phyloP scores from a whole-genome alignment of 495 filamentous ascomycete species.

The Echria macrotheca region DNA sequence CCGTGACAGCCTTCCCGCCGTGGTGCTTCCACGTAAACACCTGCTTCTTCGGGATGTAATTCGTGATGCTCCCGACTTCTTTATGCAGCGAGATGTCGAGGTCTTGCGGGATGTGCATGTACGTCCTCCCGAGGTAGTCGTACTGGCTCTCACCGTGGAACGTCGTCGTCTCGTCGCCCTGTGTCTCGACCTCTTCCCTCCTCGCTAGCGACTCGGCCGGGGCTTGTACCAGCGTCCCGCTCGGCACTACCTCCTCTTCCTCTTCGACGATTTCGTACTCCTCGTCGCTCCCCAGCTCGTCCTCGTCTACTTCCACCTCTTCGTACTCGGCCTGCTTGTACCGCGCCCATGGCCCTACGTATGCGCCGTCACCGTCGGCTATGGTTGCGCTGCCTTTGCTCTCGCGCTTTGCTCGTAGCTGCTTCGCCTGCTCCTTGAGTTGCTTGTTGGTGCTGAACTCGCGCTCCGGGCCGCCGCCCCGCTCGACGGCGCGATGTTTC shows the following conservation, averaged over 20 bases:
- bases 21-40: conserved; percentile 86
- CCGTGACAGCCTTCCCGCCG: conserved; percentile 71
- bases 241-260: conserved; percentile 51
- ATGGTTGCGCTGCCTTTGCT: conserved; percentile 76
- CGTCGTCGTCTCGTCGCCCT: conserved; percentile 70
- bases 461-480: conserved; percentile 39
- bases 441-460: conserved; percentile 34
- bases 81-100: conserved; percentile 83
- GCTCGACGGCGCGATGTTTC: conserved; percentile 71
- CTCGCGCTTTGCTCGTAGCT: conserved; percentile 65
- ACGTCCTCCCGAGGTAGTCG: conserved; percentile 90
- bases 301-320: conserved; percentile 47
- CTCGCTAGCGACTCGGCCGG: conserved; percentile 52
- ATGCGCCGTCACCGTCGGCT: conserved; percentile 78
- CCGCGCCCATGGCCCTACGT: conserved; percentile 90
- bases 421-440: conserved; percentile 62
- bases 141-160: conserved; percentile 79
- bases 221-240: conserved; percentile 46
- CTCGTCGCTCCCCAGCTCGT: conserved; percentile 68
- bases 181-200: conserved; percentile 50
- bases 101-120: conserved; percentile 96
- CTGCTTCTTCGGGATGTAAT: conserved; percentile 89
- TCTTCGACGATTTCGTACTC: conserved; percentile 69
- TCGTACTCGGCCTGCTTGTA: conserved; percentile 66
- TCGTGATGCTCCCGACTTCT: conserved; percentile 70